Evolutionary conservation across 2,329 filamentous ascomycete species (phyloP).

Genomic region (Alternaria triticimaculans): DNA sequence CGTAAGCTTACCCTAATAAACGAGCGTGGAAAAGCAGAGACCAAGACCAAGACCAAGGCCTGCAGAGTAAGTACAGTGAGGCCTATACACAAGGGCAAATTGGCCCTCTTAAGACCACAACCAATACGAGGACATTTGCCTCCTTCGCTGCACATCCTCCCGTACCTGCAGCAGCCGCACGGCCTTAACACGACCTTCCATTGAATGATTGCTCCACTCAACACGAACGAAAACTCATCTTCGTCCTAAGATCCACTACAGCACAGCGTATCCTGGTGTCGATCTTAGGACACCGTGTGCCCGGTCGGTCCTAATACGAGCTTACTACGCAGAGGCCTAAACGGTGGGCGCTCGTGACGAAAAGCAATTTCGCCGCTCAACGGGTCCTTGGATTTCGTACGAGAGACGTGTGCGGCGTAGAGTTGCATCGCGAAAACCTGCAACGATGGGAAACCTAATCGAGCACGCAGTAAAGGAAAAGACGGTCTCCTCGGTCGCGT

Average conservation of each 20-base stretch:
- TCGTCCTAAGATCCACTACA: neutral
- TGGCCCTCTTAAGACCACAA: neutral
- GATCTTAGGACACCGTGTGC: conserved; percentile 5
- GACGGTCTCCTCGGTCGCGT: neutral
- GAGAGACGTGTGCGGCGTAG: neutral
- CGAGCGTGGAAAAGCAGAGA: neutral
- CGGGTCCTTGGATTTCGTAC: neutral
- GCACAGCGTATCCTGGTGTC: neutral
- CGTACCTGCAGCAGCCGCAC: conserved; percentile 16
- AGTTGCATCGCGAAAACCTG: conserved; percentile 1
- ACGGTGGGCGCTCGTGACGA: neutral
- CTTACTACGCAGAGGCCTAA: conserved; percentile 8
- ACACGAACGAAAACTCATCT: conserved; percentile 11
- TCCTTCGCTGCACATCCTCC: neutral
- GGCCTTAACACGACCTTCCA: neutral
- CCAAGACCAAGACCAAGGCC: neutral
- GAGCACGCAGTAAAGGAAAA: neutral
- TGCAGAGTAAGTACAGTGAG: neutral
- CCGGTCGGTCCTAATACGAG: conserved; percentile 10
- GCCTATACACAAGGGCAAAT: neutral
- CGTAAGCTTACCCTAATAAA: neutral
- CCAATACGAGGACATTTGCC: conserved; percentile 2
- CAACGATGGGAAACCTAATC: neutral
- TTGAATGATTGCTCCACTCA: neutral
- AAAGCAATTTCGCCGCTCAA: conserved; percentile 2